Conservation (phyloP, 2,329 filamentous ascomycete species). For the Dothideomycetes sp. region DNA sequence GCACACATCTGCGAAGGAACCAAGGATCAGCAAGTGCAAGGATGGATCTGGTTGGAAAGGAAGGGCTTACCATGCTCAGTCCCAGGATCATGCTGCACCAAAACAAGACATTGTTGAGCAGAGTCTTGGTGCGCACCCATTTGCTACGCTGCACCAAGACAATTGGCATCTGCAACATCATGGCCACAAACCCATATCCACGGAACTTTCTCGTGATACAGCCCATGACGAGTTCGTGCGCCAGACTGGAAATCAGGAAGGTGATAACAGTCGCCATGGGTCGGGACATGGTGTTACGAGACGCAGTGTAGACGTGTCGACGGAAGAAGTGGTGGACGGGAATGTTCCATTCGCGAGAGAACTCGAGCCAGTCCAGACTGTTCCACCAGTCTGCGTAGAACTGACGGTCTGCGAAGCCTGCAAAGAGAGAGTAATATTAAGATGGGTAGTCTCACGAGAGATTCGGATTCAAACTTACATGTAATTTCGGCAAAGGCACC, state of each 20-base stretch:
- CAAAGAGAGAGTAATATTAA: not conserved
- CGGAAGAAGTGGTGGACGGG: constrained; percentile 93
- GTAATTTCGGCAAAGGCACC: constrained; percentile 94
- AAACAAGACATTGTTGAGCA: constrained; percentile 52
- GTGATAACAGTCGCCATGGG: constrained; percentile 77
- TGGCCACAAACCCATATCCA: constrained; percentile 85
- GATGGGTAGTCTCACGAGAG: not conserved
- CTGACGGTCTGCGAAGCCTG: constrained; percentile 76
- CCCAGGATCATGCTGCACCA: constrained; percentile 30
- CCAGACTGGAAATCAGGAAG: constrained; percentile 79
- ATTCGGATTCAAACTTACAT: constrained; percentile 31
- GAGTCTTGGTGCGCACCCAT: constrained; percentile 63
- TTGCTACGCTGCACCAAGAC: constrained; percentile 79
- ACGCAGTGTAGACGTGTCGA: constrained; percentile 85
- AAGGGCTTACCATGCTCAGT: constrained; percentile 25
- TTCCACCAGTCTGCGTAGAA: constrained; percentile 79
- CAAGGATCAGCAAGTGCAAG: constrained; percentile 15
- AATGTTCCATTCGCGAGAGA: constrained; percentile 87
- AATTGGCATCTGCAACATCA: constrained; percentile 95
- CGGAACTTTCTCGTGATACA: constrained; percentile 96
- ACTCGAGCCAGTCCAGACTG: constrained; percentile 83
- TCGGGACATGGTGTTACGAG: constrained; percentile 65
- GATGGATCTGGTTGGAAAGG: constrained; percentile 14
- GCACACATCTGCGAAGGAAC: constrained; percentile 47
- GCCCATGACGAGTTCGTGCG: constrained; percentile 93